These are phyloP conservation scores for Stromatinia cepivora DNA, from an alignment of 2,329 filamentous ascomycete genomes.

Conservation along the genomic window DNA sequence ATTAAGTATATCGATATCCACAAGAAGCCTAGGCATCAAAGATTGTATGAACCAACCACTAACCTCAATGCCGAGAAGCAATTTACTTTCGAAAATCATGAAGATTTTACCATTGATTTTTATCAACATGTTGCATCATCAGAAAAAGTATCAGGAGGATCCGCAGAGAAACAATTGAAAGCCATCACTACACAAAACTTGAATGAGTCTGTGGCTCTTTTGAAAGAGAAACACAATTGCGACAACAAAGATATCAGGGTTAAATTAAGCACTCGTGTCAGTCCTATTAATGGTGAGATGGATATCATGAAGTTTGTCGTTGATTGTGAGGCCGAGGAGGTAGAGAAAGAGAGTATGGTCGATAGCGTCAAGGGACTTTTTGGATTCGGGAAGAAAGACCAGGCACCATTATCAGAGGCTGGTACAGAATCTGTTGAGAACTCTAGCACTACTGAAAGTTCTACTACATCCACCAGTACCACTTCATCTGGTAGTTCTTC, in stretches of 20 bases:
- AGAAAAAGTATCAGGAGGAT: conserved; percentile 45
- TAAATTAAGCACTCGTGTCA: conserved; percentile 74
- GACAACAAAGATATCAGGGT: conserved; percentile 74
- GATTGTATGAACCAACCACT: conserved; percentile 78
- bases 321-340: conserved; percentile 78
- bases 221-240: conserved; percentile 75
- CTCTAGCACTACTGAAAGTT: conserved; percentile 47
- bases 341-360: conserved; percentile 76
- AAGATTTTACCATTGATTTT: conserved; percentile 79
- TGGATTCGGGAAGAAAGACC: conserved; percentile 88
- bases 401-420: conserved; percentile 66
- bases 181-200: conserved; percentile 78
- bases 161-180: conserved; percentile 61
- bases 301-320: conserved; percentile 74
- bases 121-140: conserved; percentile 66
- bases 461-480: conserved; percentile 47
- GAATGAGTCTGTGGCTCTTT: conserved; percentile 74
- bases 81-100: conserved; percentile 75
- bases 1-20: conserved; percentile 72
- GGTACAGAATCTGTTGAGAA: conserved; percentile 52
- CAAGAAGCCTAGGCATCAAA: conserved; percentile 72
- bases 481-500: conserved; percentile 51
- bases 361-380: conserved; percentile 96
- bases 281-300: conserved; percentile 73
- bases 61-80: conserved; percentile 79